Conservation (phyloP, 495 filamentous ascomycete species). For the Tuber calosporum region DNA sequence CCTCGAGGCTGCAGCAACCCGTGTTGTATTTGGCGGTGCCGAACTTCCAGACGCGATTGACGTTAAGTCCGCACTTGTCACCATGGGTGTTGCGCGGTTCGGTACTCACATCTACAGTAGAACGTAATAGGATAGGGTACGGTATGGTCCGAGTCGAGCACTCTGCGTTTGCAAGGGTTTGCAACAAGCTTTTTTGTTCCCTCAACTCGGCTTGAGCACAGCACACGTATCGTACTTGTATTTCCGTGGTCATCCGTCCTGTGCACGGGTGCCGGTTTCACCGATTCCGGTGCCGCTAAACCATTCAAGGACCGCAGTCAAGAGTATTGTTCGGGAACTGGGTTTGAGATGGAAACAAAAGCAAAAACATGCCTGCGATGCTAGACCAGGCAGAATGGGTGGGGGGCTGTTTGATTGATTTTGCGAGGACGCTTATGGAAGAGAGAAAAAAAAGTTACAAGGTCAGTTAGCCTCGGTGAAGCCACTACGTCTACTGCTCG, state of each 20-base stretch:
- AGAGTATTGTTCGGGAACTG: not conserved
- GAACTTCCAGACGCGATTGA: not conserved
- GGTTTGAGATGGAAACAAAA: conserved; percentile 3
- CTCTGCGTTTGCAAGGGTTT: not conserved
- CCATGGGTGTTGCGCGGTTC: too few relatives aligned
- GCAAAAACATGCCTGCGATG: not conserved
- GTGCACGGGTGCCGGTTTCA: not conserved
- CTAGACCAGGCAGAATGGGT: not conserved
- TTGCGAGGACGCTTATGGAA: not conserved
- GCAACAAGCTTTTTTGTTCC: not conserved
- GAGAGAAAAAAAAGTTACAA: too few relatives aligned
- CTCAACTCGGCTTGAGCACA: not conserved
- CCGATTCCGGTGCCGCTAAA: not conserved
- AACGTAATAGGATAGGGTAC: not conserved
- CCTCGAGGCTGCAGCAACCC: not conserved
- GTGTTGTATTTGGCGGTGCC: not conserved
- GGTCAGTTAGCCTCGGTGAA: not conserved
- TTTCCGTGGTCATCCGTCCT: not conserved
- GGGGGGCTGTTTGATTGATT: not conserved
- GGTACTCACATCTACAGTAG: not conserved
- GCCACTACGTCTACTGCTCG: too few relatives aligned
- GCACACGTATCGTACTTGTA: too few relatives aligned
- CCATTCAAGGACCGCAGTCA: not conserved
- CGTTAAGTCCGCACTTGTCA: not conserved
- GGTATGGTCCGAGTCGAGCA: not conserved